Evolutionary conservation across 176 grass and related monocot species (phyloP).

Genomic region (Ananas comosus): DNA sequence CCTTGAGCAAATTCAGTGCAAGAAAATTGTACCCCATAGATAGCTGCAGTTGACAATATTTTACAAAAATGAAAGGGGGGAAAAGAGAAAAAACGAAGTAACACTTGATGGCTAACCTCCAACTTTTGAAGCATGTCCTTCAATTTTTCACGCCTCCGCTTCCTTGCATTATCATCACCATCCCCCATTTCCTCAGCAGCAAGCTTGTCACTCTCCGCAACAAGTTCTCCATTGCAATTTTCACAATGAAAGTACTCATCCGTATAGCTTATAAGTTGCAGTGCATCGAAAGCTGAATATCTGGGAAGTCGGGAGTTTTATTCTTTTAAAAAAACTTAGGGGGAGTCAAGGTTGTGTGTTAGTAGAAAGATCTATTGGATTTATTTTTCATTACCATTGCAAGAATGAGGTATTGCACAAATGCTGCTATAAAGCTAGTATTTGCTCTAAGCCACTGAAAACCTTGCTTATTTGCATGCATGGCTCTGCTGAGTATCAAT

Average conservation of each 20-base stretch:
- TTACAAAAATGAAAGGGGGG: background rate
- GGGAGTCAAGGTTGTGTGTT: background rate
- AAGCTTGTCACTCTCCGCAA: constrained; percentile 97
- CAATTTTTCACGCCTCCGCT: constrained; percentile 70
- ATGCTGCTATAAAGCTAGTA: no score
- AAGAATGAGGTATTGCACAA: no score
- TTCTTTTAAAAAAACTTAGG: background rate
- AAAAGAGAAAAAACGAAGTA: background rate
- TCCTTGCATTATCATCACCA: constrained; percentile 83
- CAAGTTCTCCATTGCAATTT: constrained; percentile 84
- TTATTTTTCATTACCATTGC: no score
- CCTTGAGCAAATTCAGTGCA: no score
- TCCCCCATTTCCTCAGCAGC: constrained; percentile 98
- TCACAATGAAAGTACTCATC: constrained; percentile 95
- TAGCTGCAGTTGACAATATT: background rate
- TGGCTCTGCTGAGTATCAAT: no score
- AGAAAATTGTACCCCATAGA: no score
- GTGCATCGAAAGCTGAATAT: constrained; percentile 93
- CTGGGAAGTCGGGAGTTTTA: constrained; percentile 18
- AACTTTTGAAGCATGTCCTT: constrained; percentile 87
- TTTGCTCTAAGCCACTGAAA: no score
- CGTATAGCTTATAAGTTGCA: constrained; percentile 68
- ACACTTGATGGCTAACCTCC: constrained; percentile 33
- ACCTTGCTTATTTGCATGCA: no score
- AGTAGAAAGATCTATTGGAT: no score